These are phyloP conservation scores for Herpetomonas samuelpessoai DNA, from an alignment of 208 protist species.

Conservation along the genomic window DNA sequence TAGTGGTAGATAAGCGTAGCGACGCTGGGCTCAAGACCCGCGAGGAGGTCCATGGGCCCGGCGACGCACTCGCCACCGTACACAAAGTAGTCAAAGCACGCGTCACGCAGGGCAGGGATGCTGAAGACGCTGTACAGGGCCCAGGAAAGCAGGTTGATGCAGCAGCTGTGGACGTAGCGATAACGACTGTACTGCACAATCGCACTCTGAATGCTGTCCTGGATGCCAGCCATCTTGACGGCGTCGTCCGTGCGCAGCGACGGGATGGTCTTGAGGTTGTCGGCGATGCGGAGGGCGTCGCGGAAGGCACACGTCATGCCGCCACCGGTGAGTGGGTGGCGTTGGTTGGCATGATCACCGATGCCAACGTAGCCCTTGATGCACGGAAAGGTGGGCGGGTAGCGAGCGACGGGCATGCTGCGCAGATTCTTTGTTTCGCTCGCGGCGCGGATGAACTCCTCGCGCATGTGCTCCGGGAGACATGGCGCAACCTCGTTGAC, in stretches of 20 bases:
- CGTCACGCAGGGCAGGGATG: slow-evolving; percentile 56
- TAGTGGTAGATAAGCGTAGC: slow-evolving; percentile 82
- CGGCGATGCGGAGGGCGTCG: slow-evolving; percentile 70
- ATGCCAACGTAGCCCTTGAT: slow-evolving; percentile 88
- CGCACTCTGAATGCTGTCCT: slow-evolving; percentile 54
- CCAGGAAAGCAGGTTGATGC: slow-evolving; percentile 92
- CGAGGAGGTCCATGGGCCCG: slow-evolving; percentile 84
- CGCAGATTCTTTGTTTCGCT: slow-evolving; percentile 57
- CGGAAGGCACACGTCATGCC: slow-evolving; percentile 92
- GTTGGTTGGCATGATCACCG: slow-evolving; percentile 94
- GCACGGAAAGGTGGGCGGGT: slow-evolving; percentile 64
- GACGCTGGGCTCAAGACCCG: slow-evolving; percentile 68
- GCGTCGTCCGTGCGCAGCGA: slow-evolving; percentile 34
- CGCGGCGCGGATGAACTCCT: slow-evolving; percentile 62
- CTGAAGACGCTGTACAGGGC: slow-evolving; percentile 90
- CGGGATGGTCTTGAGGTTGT: slow-evolving; percentile 56
- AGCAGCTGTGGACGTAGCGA: slow-evolving; percentile 70
- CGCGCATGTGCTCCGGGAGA: slow-evolving; percentile 73
- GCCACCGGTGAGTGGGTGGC: slow-evolving; percentile 92
- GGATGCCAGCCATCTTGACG: slow-evolving; percentile 44
- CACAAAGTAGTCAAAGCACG: slow-evolving; percentile 92
- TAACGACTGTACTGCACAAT: slow-evolving; percentile 57
- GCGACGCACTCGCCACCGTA: slow-evolving; percentile 80
- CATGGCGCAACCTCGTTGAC: slow-evolving; percentile 73
- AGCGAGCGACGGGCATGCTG: slow-evolving; percentile 80